phyloP scores from a whole-genome alignment of 2,329 filamentous ascomycete species.

The Aspergillus jensenii region DNA sequence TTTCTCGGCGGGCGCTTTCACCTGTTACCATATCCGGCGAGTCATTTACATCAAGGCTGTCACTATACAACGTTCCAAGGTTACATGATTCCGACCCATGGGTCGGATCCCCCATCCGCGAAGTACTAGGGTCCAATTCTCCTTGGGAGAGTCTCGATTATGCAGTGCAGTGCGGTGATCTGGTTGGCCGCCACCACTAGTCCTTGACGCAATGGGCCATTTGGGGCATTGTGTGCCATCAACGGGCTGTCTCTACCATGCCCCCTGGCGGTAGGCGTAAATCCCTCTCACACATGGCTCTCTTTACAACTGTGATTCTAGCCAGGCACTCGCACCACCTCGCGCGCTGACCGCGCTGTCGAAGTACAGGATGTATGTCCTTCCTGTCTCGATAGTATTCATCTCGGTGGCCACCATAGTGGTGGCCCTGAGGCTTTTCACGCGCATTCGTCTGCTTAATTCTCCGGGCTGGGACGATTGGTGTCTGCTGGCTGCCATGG shows the following conservation, averaged over 20 bases:
- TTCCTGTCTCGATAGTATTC: slow-evolving; percentile 22
- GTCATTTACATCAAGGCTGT: not conserved
- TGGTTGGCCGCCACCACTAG: not conserved
- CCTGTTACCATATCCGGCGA: not conserved
- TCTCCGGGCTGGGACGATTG: slow-evolving; percentile 29
- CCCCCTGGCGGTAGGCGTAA: not conserved
- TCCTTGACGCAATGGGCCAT: slow-evolving; percentile 19
- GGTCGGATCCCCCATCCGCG: not conserved
- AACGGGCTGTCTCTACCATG: not conserved
- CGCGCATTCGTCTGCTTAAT: slow-evolving; percentile 23
- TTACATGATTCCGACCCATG: not conserved
- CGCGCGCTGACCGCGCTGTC: not conserved
- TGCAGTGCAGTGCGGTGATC: not conserved
- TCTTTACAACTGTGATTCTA: not conserved
- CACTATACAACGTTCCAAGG: not conserved
- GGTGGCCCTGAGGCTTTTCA: slow-evolving; percentile 24
- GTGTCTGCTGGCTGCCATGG: slow-evolving; percentile 18
- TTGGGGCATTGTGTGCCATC: too few relatives aligned
- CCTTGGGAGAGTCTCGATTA: not conserved
- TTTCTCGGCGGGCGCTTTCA: not conserved
- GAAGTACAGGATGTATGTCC: slow-evolving; percentile 22
- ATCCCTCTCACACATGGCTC: not conserved
- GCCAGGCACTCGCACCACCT: not conserved
- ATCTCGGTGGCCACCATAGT: slow-evolving; percentile 18
- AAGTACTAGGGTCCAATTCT: not conserved